phyloP scores from a whole-genome alignment of 2,329 filamentous ascomycete genomes.

The Diaporthe sp. region DNA sequence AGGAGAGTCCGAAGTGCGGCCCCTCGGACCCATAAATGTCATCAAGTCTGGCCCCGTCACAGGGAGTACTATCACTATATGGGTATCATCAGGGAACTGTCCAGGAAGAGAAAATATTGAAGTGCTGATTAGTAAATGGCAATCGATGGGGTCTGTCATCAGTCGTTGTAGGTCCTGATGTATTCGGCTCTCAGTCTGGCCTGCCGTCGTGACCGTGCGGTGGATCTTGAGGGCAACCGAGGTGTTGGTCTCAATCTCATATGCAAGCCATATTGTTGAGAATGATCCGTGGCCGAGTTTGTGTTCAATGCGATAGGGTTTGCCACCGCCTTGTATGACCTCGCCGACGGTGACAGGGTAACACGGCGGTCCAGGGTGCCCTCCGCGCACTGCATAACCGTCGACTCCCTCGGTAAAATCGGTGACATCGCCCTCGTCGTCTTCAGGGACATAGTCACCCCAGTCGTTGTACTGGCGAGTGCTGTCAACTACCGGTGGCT shows the following conservation, averaged over 20 bases:
- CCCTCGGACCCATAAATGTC: neutral
- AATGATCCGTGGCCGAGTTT: neutral
- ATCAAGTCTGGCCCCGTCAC: neutral
- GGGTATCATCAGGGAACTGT: neutral
- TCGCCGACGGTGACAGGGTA: constrained; percentile 10
- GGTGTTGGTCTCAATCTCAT: neutral
- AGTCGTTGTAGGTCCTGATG: neutral
- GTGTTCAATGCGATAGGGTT: constrained; percentile 12
- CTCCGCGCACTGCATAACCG: neutral
- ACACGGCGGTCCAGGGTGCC: constrained; percentile 1
- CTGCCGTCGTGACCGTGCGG: constrained; percentile 4
- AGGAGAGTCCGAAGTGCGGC: neutral
- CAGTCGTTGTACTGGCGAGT: neutral
- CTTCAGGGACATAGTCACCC: constrained; percentile 6
- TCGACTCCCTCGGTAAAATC: neutral
- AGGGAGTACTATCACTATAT: constrained; percentile 7
- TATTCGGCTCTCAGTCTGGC: constrained; percentile 4
- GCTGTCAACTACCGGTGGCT: neutral
- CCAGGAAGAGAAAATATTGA: constrained; percentile 16
- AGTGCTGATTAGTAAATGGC: neutral
- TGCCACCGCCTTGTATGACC: neutral
- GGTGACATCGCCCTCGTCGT: neutral
- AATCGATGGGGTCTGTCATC: neutral
- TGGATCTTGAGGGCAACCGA: constrained; percentile 21
- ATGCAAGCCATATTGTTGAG: constrained; percentile 14